A percentile compares a stretch with the other conserved stretches of the same genome.
These are phyloP conservation scores for Petrea volubilis DNA, from an alignment of 257 asterid species.

Conservation along the genomic window DNA sequence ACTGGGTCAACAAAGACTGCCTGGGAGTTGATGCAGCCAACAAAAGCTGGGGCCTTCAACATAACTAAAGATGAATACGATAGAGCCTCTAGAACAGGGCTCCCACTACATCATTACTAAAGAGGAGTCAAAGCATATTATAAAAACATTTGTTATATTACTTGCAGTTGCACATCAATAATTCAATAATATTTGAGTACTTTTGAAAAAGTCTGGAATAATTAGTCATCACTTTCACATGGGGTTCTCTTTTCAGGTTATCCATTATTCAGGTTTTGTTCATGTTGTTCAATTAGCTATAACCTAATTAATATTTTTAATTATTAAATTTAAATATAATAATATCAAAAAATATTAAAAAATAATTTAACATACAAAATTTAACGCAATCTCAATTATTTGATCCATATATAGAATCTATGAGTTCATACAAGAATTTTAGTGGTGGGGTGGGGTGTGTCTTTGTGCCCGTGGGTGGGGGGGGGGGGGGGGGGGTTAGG, in stretches of 20 bases:
- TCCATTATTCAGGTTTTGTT: no score
- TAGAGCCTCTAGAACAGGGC: conserved; percentile 27
- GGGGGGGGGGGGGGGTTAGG: background rate
- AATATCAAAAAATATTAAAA: no score
- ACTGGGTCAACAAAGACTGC: conserved; percentile 52
- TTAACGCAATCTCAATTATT: no score
- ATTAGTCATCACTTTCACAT: conserved; percentile 22
- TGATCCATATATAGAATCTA: no score
- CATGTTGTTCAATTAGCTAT: no score
- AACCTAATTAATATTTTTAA: no score
- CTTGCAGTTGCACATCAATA: conserved; percentile 27
- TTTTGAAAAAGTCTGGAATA: conserved; percentile 31
- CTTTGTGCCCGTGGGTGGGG: no score
- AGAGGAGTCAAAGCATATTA: conserved; percentile 39
- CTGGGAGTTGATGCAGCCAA: conserved; percentile 57
- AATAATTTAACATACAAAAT: no score
- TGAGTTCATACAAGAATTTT: no score
- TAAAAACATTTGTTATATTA: conserved; percentile 20
- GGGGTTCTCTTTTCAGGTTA: background rate
- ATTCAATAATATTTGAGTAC: background rate
- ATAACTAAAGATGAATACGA: conserved; percentile 31
- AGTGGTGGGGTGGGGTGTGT: no score
- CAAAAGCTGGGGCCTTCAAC: conserved; percentile 30
- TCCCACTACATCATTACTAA: conserved; percentile 25
- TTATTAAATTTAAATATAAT: no score